Conservation (phyloP, 176 grass and related monocot species). For the Aegilops speltoides region DNA sequence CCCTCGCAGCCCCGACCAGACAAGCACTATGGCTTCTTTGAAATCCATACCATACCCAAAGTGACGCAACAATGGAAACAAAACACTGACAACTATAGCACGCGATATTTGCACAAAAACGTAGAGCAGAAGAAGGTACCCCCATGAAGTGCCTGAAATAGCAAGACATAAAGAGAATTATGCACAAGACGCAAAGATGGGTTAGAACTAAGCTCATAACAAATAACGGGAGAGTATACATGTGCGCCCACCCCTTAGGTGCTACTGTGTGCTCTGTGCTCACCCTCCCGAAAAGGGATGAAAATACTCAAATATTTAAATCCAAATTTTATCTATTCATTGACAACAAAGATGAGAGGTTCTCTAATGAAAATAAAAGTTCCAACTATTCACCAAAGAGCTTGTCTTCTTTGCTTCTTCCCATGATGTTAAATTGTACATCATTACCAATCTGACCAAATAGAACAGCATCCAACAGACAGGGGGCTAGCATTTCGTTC, state of each 20-base stretch:
- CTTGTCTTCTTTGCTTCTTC: not conserved
- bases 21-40: slow-evolving; percentile 78
- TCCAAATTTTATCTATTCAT: not conserved
- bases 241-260: not conserved
- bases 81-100: slow-evolving; percentile 59
- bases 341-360: not conserved
- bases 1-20: slow-evolving; percentile 86
- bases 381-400: not conserved
- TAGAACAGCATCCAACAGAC: not conserved
- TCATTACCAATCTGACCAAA: not conserved
- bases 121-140: slow-evolving; percentile 83
- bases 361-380: not conserved
- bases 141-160: slow-evolving; percentile 81
- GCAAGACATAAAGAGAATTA: slow-evolving; percentile 29
- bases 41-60: slow-evolving; percentile 85
- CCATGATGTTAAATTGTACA: not conserved
- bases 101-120: slow-evolving; percentile 76
- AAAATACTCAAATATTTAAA: not conserved
- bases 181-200: not conserved
- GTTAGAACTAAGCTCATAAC: slow-evolving; percentile 2
- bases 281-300: not conserved
- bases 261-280: not conserved
- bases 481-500: too few relatives aligned
- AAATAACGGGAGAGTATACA: not conserved
- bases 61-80: slow-evolving; percentile 72